phyloP scores from a whole-genome alignment of 306 rosid genomes.

The Inga leiocalycina region DNA sequence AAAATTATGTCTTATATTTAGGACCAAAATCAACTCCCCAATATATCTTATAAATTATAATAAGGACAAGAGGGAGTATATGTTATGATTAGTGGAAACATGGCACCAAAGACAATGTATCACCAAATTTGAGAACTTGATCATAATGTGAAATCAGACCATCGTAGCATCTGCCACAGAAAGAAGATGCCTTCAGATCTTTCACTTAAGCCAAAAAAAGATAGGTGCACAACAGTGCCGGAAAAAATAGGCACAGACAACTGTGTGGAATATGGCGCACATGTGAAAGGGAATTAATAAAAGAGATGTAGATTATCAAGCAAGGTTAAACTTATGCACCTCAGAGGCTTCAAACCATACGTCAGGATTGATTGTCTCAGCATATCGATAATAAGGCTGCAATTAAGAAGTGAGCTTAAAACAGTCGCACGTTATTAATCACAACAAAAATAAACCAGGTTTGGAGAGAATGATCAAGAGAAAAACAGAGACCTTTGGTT shows the following conservation, averaged over 20 bases:
- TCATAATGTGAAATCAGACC: conserved; percentile 7
- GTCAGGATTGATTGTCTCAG: conserved; percentile 76
- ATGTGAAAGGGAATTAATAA: background rate
- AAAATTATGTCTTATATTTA: no score
- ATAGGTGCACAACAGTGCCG: background rate
- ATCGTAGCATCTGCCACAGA: conserved; percentile 8
- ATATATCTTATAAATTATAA: no score
- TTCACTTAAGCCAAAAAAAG: conserved; percentile 20
- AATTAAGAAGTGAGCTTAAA: conserved; percentile 28
- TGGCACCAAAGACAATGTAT: background rate
- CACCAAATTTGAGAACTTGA: conserved; percentile 7
- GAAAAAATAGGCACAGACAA: conserved; percentile 13
- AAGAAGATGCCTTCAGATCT: conserved; percentile 19
- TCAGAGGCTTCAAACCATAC: conserved; percentile 94
- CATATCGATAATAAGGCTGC: conserved; percentile 58
- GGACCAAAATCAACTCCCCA: no score
- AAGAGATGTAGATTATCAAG: conserved; percentile 24
- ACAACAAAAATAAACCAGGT: background rate
- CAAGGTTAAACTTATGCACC: conserved; percentile 40
- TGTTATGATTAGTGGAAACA: background rate
- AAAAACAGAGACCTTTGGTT: conserved; percentile 67
- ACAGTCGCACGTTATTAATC: conserved; percentile 28
- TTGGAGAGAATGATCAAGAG: conserved; percentile 25
- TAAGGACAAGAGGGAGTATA: background rate
- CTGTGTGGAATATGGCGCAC: background rate